Conservation (phyloP, 352 stramenopile genomes). For the Pythium apleroticum region DNA sequence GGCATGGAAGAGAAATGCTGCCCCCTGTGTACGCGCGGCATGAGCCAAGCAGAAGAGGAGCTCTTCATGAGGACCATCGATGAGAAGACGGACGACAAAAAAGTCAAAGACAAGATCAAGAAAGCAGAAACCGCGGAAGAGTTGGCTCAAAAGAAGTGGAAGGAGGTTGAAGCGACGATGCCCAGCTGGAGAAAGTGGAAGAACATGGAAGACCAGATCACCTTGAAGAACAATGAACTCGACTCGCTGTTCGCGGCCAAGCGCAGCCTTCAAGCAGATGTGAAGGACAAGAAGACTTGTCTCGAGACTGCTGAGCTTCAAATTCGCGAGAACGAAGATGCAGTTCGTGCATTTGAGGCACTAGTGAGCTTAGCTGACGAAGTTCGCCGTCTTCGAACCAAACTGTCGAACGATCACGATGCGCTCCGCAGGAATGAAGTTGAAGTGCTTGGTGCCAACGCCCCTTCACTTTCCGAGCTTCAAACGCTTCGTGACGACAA, state of each 20-base stretch:
- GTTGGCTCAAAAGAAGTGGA: constrained; percentile 51
- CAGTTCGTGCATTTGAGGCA: constrained; percentile 34
- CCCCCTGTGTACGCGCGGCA: constrained; percentile 64
- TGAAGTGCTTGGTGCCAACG: constrained; percentile 37
- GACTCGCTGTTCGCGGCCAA: constrained; percentile 47
- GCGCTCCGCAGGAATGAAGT: constrained; percentile 30
- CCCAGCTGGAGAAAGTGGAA: constrained; percentile 72
- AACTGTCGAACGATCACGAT: constrained; percentile 40
- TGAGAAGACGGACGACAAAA: constrained; percentile 75
- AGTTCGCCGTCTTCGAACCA: constrained; percentile 26
- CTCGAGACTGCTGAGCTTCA: constrained; percentile 32
- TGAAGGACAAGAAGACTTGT: constrained; percentile 47
- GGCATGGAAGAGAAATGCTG: constrained; percentile 80
- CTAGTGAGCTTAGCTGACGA: constrained; percentile 39
- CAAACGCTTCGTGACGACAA: constrained; percentile 52
- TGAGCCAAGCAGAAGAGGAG: constrained; percentile 58
- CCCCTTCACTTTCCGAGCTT: constrained; percentile 39
- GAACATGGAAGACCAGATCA: constrained; percentile 46
- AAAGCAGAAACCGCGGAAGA: constrained; percentile 58
- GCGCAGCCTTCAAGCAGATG: constrained; percentile 48
- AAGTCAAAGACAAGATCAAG: constrained; percentile 75
- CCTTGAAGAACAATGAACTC: constrained; percentile 44
- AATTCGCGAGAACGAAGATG: constrained; percentile 31
- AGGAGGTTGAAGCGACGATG: constrained; percentile 52
- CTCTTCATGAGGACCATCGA: constrained; percentile 63